phyloP scores from a whole-genome alignment of 805 yeast species.

The Tetrapisispora fleetii region DNA sequence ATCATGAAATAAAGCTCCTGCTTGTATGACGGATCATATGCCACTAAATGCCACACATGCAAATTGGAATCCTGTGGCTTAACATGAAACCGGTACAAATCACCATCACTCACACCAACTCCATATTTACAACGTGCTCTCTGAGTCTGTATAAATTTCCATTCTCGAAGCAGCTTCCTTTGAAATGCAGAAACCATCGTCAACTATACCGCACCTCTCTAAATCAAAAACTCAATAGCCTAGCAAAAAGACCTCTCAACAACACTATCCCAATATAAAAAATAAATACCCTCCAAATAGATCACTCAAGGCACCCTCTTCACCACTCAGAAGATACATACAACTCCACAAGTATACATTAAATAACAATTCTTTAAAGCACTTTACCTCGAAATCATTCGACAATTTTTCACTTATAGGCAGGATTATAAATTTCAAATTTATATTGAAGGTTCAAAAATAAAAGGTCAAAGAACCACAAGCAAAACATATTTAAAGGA shows the following conservation, averaged over 20 bases:
- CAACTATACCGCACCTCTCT: not conserved
- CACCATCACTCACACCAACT: not conserved
- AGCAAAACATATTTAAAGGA: no score
- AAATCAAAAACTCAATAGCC: no score
- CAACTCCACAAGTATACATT: no score
- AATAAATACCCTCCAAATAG: no score
- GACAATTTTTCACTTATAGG: no score
- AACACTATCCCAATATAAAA: no score
- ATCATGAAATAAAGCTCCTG: conserved; percentile 20
- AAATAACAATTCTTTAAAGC: not conserved
- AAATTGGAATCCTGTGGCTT: conserved; percentile 28
- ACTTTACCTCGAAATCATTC: not conserved
- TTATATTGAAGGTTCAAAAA: no score
- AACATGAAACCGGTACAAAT: conserved; percentile 11
- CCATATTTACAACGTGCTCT: not conserved
- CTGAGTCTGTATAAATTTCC: conserved; percentile 18
- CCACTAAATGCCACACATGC: conserved; percentile 26
- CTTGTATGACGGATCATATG: conserved; percentile 11
- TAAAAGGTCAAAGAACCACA: no score
- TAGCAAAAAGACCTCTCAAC: no score
- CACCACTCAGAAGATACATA: no score
- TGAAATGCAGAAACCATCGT: conserved; percentile 13
- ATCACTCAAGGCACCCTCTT: no score
- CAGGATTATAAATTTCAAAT: no score
- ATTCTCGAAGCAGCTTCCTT: conserved; percentile 24